Percentiles rank a stretch among this genome's conserved stretches.
These are phyloP conservation scores for Fonticula alba DNA, from an alignment of 78 protist species.

Conservation along the genomic window DNA sequence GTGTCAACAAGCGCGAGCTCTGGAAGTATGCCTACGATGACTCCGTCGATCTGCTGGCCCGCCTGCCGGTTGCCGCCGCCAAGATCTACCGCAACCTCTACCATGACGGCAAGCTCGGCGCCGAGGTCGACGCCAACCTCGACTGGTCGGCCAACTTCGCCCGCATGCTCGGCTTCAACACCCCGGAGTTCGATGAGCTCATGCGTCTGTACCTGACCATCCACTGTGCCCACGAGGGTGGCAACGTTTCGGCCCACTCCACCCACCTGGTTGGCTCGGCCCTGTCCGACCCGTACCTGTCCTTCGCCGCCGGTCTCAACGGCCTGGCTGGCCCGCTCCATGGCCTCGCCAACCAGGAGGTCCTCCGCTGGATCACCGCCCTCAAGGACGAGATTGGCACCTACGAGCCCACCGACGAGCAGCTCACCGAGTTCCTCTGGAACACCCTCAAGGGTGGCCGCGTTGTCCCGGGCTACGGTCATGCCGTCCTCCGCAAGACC, in stretches of 20 bases:
- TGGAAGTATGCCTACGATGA: constrained; percentile 81
- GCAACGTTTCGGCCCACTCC: constrained; percentile 73
- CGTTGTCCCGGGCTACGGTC: constrained; percentile 95
- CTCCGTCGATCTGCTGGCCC: constrained; percentile 71
- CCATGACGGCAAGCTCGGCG: constrained; percentile 11
- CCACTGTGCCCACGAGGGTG: constrained; percentile 85
- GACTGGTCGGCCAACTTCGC: constrained; percentile 66
- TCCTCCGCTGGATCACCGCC: constrained; percentile 37
- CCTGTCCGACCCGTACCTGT: constrained; percentile 86
- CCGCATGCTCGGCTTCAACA: constrained; percentile 54
- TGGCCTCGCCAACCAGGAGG: constrained; percentile 95
- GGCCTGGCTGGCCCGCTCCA: constrained; percentile 93
- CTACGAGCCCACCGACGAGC: constrained; percentile 30
- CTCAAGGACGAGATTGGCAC: constrained; percentile 25
- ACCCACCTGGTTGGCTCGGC: constrained; percentile 90
- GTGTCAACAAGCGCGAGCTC: constrained; percentile 70
- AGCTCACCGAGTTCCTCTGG: constrained; percentile 59
- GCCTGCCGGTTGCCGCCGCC: constrained; percentile 75
- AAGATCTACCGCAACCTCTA: constrained; percentile 67
- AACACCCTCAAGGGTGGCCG: constrained; percentile 76
- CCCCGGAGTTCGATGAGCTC: constrained; percentile 59
- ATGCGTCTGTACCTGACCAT: constrained; percentile 83
- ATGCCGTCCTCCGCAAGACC: constrained; percentile 80
- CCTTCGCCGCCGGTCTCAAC: constrained; percentile 76
- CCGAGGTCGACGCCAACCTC: neutral